Conservation (phyloP, 768 basidiomycete genomes). For the Dictyophora rubrovolvata region DNA sequence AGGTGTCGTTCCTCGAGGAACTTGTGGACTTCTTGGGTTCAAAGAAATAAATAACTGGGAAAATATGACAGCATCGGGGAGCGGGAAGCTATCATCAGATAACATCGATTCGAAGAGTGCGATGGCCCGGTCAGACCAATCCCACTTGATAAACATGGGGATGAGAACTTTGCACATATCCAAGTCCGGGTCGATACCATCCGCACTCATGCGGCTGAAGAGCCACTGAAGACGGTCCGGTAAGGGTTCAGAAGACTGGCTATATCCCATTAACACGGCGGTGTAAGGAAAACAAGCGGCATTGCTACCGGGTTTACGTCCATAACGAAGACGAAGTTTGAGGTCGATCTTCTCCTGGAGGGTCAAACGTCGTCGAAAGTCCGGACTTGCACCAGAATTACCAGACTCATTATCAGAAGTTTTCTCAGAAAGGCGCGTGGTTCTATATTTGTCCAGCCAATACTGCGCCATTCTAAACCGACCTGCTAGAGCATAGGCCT, state of each 20-base stretch:
- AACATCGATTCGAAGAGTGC: background rate
- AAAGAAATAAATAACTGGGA: background rate
- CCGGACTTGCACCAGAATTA: no score
- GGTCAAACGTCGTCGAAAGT: background rate
- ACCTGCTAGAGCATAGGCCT: background rate
- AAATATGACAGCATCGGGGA: background rate
- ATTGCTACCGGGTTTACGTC: background rate
- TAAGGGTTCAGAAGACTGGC: background rate
- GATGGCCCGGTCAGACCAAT: background rate
- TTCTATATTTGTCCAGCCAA: conserved; percentile 4
- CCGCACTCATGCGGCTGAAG: background rate
- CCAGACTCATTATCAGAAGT: background rate
- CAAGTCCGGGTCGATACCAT: background rate
- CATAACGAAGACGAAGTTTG: background rate
- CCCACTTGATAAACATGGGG: background rate
- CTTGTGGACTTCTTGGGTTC: background rate
- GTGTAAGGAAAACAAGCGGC: background rate
- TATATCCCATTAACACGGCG: background rate
- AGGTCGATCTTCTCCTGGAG: background rate
- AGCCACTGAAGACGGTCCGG: background rate
- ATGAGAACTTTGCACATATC: conserved; percentile 6
- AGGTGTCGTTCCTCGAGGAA: background rate
- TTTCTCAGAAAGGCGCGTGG: background rate
- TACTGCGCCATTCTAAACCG: background rate
- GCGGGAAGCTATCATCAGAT: background rate